These are phyloP conservation scores for Euclidium syriacum DNA, from an alignment of 345 rosid species.

Conservation along the genomic window DNA sequence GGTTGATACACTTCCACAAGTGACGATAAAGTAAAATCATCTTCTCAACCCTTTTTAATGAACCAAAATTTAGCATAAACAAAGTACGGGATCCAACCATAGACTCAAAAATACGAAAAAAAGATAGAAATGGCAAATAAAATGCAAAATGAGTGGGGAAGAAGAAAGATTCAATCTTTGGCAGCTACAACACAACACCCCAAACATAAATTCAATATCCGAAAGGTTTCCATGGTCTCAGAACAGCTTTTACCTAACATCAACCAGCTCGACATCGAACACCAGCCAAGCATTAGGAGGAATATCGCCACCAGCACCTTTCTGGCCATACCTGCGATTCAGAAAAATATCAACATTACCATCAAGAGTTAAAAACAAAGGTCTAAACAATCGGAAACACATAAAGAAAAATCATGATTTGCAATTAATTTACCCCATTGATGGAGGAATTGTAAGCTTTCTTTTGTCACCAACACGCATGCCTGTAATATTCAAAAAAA, in stretches of 20 bases:
- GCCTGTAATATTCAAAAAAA: conserved; percentile 33
- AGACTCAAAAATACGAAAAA: too few species aligned
- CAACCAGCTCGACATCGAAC: conserved; percentile 57
- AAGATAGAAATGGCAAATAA: too few species aligned
- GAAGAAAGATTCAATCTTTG: neutral
- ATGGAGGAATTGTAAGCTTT: conserved; percentile 63
- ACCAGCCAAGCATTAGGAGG: conserved; percentile 62
- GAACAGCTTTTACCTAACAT: conserved; percentile 31
- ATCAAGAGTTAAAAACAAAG: neutral
- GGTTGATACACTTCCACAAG: too few species aligned
- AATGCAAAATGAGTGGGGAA: too few species aligned
- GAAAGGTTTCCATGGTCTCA: neutral
- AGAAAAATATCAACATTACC: neutral
- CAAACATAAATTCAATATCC: neutral
- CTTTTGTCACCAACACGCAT: conserved; percentile 75
- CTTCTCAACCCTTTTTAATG: too few species aligned
- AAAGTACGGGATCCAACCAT: too few species aligned
- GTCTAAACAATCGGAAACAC: neutral
- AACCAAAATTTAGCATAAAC: too few species aligned
- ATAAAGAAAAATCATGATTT: neutral
- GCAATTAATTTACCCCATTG: conserved; percentile 48
- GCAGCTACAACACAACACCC: neutral
- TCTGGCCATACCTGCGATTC: conserved; percentile 45
- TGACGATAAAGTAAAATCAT: too few species aligned
- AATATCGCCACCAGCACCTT: conserved; percentile 41